phyloP scores from a whole-genome alignment of 257 asterid genomes.

The Linaria vulgaris region DNA sequence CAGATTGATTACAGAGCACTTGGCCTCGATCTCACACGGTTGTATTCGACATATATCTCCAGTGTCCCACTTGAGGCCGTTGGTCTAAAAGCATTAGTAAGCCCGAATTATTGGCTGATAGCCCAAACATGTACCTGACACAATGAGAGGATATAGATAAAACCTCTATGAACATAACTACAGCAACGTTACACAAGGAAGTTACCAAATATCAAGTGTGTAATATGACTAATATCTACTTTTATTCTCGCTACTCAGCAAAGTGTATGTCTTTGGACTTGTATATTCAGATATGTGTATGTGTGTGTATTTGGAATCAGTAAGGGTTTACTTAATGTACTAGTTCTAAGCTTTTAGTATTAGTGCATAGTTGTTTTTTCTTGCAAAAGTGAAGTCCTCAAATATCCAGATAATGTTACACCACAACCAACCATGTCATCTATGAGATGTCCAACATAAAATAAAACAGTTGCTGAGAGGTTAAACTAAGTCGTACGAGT shows the following conservation, averaged over 20 bases:
- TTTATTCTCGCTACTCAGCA: not conserved
- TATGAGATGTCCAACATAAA: not conserved
- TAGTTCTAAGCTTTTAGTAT: too few species aligned
- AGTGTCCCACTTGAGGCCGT: slow-evolving; percentile 63
- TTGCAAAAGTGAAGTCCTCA: too few species aligned
- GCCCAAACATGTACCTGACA: slow-evolving; percentile 75
- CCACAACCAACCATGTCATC: not conserved
- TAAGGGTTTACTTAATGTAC: too few species aligned
- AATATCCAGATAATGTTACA: not conserved
- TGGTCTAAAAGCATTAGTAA: slow-evolving; percentile 70
- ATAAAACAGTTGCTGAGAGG: not conserved
- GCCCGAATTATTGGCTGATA: slow-evolving; percentile 65
- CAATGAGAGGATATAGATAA: not conserved
- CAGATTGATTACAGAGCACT: slow-evolving; percentile 20
- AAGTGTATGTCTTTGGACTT: too few species aligned
- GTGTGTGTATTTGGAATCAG: too few species aligned
- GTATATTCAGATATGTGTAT: too few species aligned
- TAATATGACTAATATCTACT: not conserved
- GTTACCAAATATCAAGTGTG: not conserved
- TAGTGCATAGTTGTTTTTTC: too few species aligned
- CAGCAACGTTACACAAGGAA: not conserved
- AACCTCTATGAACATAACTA: not conserved
- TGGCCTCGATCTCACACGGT: slow-evolving; percentile 31
- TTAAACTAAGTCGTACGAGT: not conserved
- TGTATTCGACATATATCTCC: slow-evolving; percentile 57